A percentile compares a stretch with the other conserved stretches of the same genome.
Evolutionary conservation across 352 stramenopile genomes (phyloP).

Genomic region (Phytophthora litchii): DNA sequence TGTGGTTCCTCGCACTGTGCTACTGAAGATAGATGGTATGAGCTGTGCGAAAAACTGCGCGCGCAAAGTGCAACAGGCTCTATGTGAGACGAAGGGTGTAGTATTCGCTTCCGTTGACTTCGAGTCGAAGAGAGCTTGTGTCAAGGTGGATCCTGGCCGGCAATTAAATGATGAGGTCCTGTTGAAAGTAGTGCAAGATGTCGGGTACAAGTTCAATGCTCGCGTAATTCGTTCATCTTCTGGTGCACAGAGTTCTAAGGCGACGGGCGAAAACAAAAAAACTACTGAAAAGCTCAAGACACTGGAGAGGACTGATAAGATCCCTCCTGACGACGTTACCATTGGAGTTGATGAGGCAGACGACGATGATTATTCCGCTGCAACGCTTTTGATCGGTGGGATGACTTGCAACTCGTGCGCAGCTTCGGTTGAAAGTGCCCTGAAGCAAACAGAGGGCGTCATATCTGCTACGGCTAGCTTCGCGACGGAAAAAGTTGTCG

Average conservation of each 20-base stretch:
- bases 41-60: slow-evolving; percentile 71
- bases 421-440: slow-evolving; percentile 75
- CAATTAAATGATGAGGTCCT: slow-evolving; percentile 69
- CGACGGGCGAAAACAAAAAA: too few relatives aligned
- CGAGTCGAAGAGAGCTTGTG: slow-evolving; percentile 50
- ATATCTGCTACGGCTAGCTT: slow-evolving; percentile 71
- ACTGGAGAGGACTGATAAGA: neutral
- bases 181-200: slow-evolving; percentile 48
- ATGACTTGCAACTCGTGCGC: slow-evolving; percentile 93
- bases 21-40: slow-evolving; percentile 69
- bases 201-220: slow-evolving; percentile 33
- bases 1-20: slow-evolving; percentile 40
- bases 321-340: slow-evolving; percentile 28
- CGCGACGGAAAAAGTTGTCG: slow-evolving; percentile 73
- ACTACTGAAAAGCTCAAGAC: neutral
- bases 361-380: slow-evolving; percentile 45
- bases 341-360: slow-evolving; percentile 45
- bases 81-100: slow-evolving; percentile 63
- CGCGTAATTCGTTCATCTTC: neutral
- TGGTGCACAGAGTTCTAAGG: too few relatives aligned
- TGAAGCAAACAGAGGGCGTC: slow-evolving; percentile 71
- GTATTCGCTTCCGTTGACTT: slow-evolving; percentile 77
- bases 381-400: slow-evolving; percentile 69
- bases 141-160: slow-evolving; percentile 65
- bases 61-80: slow-evolving; percentile 69